These are phyloP conservation scores for Aspergillus hiratsukae DNA, from an alignment of 2,329 filamentous ascomycete species.

Conservation along the genomic window DNA sequence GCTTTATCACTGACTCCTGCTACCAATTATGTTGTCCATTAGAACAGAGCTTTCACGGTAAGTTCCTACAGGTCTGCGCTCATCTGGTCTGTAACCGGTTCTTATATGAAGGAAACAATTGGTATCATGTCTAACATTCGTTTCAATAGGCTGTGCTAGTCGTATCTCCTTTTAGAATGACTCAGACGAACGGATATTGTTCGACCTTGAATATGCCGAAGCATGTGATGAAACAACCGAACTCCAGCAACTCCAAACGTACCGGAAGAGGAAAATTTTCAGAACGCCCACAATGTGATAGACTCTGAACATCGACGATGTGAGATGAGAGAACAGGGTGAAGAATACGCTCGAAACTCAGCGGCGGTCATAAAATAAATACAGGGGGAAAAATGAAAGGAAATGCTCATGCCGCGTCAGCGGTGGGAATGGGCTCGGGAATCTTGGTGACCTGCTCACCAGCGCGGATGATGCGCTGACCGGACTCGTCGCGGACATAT, in stretches of 20 bases:
- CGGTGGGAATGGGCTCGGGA: constrained; percentile 71
- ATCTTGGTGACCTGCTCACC: constrained; percentile 83
- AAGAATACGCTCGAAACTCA: not conserved
- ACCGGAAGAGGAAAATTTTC: constrained; percentile 9
- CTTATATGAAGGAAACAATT: not conserved
- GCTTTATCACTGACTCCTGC: not conserved
- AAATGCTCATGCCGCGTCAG: constrained; percentile 63
- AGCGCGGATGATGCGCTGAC: constrained; percentile 78
- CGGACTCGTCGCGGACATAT: constrained; percentile 73
- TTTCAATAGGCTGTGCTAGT: not conserved
- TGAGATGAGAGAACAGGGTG: not conserved
- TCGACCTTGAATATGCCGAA: not conserved
- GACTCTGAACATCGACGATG: constrained; percentile 9
- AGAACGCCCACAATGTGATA: constrained; percentile 23
- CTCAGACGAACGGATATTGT: not conserved
- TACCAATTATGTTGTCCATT: not conserved
- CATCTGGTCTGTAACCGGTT: not conserved
- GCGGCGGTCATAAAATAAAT: constrained; percentile 4
- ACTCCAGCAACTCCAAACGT: constrained; percentile 12
- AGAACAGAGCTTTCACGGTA: no score
- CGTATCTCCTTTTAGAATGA: not conserved
- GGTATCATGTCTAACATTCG: not conserved
- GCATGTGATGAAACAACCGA: constrained; percentile 1
- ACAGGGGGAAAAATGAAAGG: constrained; percentile 8
- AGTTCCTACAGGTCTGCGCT: not conserved